Evolutionary conservation across 1,284 basidiomycete genomes (phyloP).

Genomic region (Anthracocystis setariae): DNA sequence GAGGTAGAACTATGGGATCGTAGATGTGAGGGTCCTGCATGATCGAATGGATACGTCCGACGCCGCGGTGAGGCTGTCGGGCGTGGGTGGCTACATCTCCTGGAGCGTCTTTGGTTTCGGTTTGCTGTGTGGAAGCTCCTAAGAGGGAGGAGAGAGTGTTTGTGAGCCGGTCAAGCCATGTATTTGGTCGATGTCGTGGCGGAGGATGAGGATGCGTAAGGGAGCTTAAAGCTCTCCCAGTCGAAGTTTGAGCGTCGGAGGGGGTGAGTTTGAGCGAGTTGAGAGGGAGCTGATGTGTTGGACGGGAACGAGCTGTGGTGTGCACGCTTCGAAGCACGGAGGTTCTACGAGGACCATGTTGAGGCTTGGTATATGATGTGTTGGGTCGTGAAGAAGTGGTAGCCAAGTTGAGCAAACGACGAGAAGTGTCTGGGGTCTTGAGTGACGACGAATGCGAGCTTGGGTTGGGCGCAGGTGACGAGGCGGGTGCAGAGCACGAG

Average conservation of each 20-base stretch:
- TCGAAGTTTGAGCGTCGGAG: neutral
- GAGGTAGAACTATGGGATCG: constrained; percentile 77
- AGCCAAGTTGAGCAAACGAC: constrained; percentile 7
- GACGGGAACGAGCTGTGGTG: constrained; percentile 21
- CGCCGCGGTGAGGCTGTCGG: constrained; percentile 22
- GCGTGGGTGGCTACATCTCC: constrained; percentile 6
- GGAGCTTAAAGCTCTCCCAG: constrained; percentile 25
- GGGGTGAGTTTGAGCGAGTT: constrained; percentile 1
- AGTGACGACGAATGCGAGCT: neutral
- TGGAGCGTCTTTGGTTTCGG: constrained; percentile 10
- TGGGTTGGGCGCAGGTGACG: constrained; percentile 3
- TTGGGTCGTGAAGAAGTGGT: neutral
- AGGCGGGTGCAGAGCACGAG: constrained; percentile 29
- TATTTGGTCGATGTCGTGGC: constrained; percentile 13
- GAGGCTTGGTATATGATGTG: neutral
- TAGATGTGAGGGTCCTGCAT: constrained; percentile 54
- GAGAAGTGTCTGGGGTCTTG: neutral
- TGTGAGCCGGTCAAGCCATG: constrained; percentile 37
- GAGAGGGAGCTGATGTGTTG: constrained; percentile 7
- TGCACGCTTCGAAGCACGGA: constrained; percentile 29
- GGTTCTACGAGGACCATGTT: constrained; percentile 17
- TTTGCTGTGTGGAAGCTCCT: constrained; percentile 27
- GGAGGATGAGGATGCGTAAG: constrained; percentile 25
- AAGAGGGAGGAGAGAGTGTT: constrained; percentile 27
- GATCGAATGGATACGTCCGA: constrained; percentile 42